Base-by-base conservation (phyloP, 1,139 yeast species). In the Debaryomyces udenii region DNA sequence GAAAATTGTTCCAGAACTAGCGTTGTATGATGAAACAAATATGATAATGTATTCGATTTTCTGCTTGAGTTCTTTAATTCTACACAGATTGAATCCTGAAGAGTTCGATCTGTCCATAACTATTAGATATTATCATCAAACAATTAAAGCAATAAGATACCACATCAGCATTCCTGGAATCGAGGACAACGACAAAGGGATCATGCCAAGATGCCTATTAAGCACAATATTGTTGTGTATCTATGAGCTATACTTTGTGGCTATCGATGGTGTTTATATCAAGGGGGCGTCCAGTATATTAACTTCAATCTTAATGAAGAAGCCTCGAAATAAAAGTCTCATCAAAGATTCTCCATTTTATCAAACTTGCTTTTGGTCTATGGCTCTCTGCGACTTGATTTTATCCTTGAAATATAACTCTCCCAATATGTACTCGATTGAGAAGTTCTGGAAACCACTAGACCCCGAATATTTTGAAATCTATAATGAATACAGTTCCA, bases 211-310 rank as follows among this genome's bases (percentile, higher is more conserved):
- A 27, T 69, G 74, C 43, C 55, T 70, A 26, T 48, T 69, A 22
- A 66, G 72, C 45, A 65, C 74, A 0, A 60, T 61, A 18, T 48
- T 70, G n/a, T 55, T 70, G 17, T 67, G 74, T 35, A 59, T 68
- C 11, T 68, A 67, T 47, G 76, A 70, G 47, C 54, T 67, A 50
- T 64, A 64, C 40, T 68, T 67, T 40, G 63, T 65, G 28, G 70
- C 71, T 3, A 54, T 59, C n/a, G 71, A 66, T 37, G 60, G 60
- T 24, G 62, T 68, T 7, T 65, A 66, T 42, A 64, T 65, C 32
- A 65, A 64, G 43, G 70, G 71, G 1, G 73, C 73, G 1, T 60
- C 63, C 3, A 57, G 64, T 28, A 59, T 67, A 9, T 49, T 67
- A 22, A 51, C 63, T 16, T 57, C 68, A 1, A 56, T 67, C 2